Evolutionary conservation across 2,329 filamentous ascomycete species (phyloP), one percentile per base, ranked within the genome.

Genomic region (Claviceps sorghi): DNA sequence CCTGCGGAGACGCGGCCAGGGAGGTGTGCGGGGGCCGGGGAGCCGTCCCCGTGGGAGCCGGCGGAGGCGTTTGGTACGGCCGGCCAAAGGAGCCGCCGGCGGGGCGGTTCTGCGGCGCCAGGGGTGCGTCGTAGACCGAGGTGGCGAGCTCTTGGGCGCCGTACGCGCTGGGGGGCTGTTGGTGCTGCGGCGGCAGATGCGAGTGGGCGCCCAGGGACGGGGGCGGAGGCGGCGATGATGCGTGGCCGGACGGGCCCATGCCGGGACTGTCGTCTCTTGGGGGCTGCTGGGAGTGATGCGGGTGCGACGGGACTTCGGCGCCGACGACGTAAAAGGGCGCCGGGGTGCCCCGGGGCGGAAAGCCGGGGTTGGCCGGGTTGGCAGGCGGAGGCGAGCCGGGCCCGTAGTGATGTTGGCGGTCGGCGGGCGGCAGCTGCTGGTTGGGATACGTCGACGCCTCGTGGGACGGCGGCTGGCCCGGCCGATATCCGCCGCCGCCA

Each of bases 101-200:
- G 54, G 59, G 53, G 32, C 70, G 69, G 61, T 73, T 74, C 62
- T 77, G 73, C 6, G 73, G 65, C 13, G 74, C 78, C 41, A 86
- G 75, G 43, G 85, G 86, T 3, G 84, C 86, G 65, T 89, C 84
- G 61, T 89, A 90, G 10, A 79, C 80, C 1, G 84, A 86, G 0
- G 86, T 88, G 29, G 85, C 83, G 47, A 91, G 72, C 68, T 91
- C 86, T 67, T 90, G 86, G 0, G 86, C 79, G 30, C 82, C 81
- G 59, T 84, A 85, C 11, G 79, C 84, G 64, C 80, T 84, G 61
- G 82, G 78, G 3, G 81, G 82, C 17, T 77, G 79, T 53, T 78
- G 56, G 49, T 63, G 65, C n/a, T 52, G 55, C 2, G 56, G 53
- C 47, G 61, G n/a, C n/a, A n/a, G 61, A 48, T 67, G 66, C 6